phyloP scores from a whole-genome alignment of 73 alveolate species.

The Paramecium tetraurelia region DNA sequence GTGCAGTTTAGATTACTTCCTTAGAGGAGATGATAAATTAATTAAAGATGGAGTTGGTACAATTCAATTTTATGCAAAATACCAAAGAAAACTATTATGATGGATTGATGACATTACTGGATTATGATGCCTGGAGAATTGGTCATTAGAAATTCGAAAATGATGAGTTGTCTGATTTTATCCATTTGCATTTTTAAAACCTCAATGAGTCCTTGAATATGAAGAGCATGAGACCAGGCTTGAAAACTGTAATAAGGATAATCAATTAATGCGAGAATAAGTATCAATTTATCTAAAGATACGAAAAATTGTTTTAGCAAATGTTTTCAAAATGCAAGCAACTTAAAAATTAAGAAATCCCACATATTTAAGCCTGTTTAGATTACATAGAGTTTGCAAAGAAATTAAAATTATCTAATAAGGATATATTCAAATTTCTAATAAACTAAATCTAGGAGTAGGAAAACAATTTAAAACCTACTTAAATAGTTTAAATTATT shows the following conservation, averaged over 20 bases:
- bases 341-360: not conserved
- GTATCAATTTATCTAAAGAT: not conserved
- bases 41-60: not conserved
- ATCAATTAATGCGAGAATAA: not conserved
- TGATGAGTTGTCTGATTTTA: not conserved
- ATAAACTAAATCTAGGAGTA: not conserved
- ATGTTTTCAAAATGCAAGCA: not conserved
- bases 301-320: not conserved
- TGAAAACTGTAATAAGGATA: not conserved
- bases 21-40: not conserved
- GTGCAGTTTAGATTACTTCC: not conserved
- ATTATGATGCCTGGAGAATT: conserved; percentile 31
- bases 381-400: conserved; percentile 26
- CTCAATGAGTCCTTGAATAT: not conserved
- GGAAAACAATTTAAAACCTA: not conserved
- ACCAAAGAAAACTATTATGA: not conserved
- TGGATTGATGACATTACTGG: not conserved
- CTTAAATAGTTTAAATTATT: not conserved
- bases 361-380: conserved; percentile 10
- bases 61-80: not conserved
- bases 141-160: not conserved
- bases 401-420: not conserved
- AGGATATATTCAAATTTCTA: not conserved
- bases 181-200: not conserved
- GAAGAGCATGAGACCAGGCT: conserved; percentile 13